These are phyloP conservation scores for Solidago caesia DNA, from an alignment of 129 eudicot genomes.

Conservation along the genomic window DNA sequence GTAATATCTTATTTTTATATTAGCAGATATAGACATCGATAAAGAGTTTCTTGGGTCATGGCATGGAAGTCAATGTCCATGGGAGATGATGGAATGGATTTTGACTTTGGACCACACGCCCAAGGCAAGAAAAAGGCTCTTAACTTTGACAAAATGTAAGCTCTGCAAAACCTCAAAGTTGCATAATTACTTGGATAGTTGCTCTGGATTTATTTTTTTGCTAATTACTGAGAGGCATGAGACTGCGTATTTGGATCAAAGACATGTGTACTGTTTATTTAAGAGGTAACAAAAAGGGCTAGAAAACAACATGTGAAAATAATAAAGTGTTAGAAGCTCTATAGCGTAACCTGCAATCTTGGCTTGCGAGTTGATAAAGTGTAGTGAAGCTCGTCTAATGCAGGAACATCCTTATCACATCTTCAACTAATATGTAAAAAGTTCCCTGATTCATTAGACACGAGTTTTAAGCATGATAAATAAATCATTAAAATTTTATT, in stretches of 20 bases:
- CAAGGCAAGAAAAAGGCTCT: constrained; percentile 64
- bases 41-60: constrained; percentile 39
- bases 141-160: constrained; percentile 73
- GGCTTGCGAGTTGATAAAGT: too few relatives aligned
- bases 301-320: too few relatives aligned
- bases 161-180: constrained; percentile 11
- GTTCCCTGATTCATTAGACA: too few relatives aligned
- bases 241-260: constrained; percentile 13
- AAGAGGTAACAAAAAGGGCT: background rate
- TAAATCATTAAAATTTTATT: too few relatives aligned
- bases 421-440: too few relatives aligned
- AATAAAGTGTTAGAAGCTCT: too few relatives aligned
- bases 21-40: background rate
- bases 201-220: background rate
- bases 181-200: constrained; percentile 4
- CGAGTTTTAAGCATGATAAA: too few relatives aligned
- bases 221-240: constrained; percentile 1
- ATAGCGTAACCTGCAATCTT: too few relatives aligned
- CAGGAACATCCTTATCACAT: too few relatives aligned
- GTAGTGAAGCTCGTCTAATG: too few relatives aligned
- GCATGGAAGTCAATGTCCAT: constrained; percentile 52
- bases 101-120: constrained; percentile 61
- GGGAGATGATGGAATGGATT: constrained; percentile 66
- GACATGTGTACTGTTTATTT: background rate
- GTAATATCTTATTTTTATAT: too few relatives aligned